Percentiles rank a stretch among this genome's conserved stretches.
phyloP scores from a whole-genome alignment of 306 rosid genomes.

The Ormosia semicastrata region DNA sequence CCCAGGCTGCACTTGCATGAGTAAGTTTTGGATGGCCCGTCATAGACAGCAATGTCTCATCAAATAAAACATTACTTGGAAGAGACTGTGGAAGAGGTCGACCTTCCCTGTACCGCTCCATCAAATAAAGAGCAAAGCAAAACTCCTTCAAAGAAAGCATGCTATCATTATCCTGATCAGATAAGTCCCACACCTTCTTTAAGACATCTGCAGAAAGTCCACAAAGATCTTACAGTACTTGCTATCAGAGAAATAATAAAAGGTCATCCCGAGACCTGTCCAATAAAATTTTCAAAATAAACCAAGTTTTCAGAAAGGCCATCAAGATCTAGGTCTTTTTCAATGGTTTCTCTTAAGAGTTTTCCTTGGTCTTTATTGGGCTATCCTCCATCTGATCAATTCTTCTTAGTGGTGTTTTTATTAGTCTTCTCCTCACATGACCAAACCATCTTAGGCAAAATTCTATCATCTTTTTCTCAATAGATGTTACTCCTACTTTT shows the following conservation, averaged over 20 bases:
- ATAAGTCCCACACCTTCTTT: constrained; percentile 96
- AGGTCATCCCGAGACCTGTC: constrained; percentile 18
- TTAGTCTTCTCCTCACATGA: background rate
- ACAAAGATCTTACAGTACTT: constrained; percentile 21
- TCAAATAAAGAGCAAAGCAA: constrained; percentile 89
- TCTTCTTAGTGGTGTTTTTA: background rate
- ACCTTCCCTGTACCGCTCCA: constrained; percentile 97
- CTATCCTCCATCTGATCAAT: background rate
- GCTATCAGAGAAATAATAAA: constrained; percentile 24
- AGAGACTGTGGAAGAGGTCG: constrained; percentile 74
- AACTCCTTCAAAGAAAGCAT: constrained; percentile 97
- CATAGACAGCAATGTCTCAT: constrained; percentile 79
- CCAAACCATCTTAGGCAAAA: background rate
- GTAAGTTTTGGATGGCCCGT: constrained; percentile 66
- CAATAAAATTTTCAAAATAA: constrained; percentile 17
- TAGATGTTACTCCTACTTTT: background rate
- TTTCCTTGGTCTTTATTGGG: background rate
- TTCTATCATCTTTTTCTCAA: background rate
- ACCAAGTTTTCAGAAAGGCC: constrained; percentile 2
- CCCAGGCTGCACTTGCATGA: constrained; percentile 73
- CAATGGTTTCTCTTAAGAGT: background rate
- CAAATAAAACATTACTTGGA: constrained; percentile 68
- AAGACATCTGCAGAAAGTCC: constrained; percentile 72
- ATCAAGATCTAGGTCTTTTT: background rate
- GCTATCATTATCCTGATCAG: constrained; percentile 96